phyloP scores from a whole-genome alignment of 495 filamentous ascomycete species.

The Trichoderma erinaceum region DNA sequence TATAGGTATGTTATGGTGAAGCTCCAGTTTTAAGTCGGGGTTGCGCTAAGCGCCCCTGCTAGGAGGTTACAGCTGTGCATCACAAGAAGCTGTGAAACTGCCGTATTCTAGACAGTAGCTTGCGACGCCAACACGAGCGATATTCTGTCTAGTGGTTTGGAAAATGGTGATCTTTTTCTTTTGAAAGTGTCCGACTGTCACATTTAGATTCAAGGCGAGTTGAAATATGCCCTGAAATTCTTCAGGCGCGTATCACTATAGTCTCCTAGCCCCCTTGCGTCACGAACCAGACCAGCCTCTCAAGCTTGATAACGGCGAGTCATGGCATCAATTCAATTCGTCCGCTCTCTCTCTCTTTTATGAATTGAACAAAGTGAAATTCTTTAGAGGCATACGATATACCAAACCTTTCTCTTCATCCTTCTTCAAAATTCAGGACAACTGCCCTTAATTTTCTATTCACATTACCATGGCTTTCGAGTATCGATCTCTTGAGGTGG shows the following conservation, averaged over 20 bases:
- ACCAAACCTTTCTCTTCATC: neutral
- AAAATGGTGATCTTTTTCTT: neutral
- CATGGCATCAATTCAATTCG: neutral
- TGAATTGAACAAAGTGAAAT: neutral
- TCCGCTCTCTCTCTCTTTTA: neutral
- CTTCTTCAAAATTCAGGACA: neutral
- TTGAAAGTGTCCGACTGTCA: neutral
- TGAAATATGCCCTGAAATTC: neutral
- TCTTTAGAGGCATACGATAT: neutral
- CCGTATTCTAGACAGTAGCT: neutral
- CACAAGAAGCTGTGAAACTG: conserved; percentile 1
- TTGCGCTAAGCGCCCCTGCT: neutral
- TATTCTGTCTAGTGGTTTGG: neutral
- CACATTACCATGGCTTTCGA: neutral
- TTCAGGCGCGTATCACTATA: neutral
- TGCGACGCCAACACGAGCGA: neutral
- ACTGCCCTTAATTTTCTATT: neutral
- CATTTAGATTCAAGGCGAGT: neutral
- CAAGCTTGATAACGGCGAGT: neutral
- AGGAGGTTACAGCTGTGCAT: conserved; percentile 7
- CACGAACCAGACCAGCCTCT: neutral
- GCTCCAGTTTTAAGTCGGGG: neutral
- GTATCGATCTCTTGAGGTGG: neutral
- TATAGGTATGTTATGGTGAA: neutral
- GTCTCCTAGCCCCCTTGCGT: neutral